A percentile compares a stretch with the other conserved stretches of the same genome.
phyloP scores from a whole-genome alignment of 2,329 filamentous ascomycete species.

The Penicillium sp. region DNA sequence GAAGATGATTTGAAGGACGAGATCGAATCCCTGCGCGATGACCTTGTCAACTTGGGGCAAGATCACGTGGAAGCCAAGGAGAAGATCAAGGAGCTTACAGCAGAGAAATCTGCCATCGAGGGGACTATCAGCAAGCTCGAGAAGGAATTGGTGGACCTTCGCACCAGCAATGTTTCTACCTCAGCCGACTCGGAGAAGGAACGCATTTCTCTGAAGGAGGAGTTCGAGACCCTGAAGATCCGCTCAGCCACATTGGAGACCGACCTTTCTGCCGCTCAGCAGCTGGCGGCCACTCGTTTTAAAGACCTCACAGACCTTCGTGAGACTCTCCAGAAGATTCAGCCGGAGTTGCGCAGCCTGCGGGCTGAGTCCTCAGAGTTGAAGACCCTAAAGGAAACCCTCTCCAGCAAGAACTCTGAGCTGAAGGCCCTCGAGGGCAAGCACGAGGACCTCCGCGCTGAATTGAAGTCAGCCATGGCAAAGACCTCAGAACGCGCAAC shows the following conservation, averaged over 20 bases:
- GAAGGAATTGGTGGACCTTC: constrained; percentile 61
- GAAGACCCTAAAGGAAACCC: constrained; percentile 70
- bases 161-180: constrained; percentile 45
- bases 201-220: constrained; percentile 54
- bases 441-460: constrained; percentile 75
- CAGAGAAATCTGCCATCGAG: constrained; percentile 64
- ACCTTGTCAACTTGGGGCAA: constrained; percentile 72
- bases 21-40: constrained; percentile 76
- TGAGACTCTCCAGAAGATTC: constrained; percentile 75
- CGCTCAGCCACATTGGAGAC: constrained; percentile 69
- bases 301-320: constrained; percentile 80
- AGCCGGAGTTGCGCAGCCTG: constrained; percentile 77
- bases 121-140: constrained; percentile 65
- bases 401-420: constrained; percentile 60
- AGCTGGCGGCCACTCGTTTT: constrained; percentile 80
- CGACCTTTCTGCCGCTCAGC: constrained; percentile 79
- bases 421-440: constrained; percentile 73
- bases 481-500: constrained; percentile 68
- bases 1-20: constrained; percentile 77
- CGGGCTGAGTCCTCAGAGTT: constrained; percentile 72
- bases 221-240: constrained; percentile 68
- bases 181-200: constrained; percentile 50
- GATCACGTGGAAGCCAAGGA: constrained; percentile 82
- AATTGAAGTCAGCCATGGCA: constrained; percentile 66
- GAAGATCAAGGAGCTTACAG: constrained; percentile 63